Evolutionary conservation across 2,329 filamentous ascomycete genomes (phyloP).

Genomic region (Pseudogymnoascus sp.): DNA sequence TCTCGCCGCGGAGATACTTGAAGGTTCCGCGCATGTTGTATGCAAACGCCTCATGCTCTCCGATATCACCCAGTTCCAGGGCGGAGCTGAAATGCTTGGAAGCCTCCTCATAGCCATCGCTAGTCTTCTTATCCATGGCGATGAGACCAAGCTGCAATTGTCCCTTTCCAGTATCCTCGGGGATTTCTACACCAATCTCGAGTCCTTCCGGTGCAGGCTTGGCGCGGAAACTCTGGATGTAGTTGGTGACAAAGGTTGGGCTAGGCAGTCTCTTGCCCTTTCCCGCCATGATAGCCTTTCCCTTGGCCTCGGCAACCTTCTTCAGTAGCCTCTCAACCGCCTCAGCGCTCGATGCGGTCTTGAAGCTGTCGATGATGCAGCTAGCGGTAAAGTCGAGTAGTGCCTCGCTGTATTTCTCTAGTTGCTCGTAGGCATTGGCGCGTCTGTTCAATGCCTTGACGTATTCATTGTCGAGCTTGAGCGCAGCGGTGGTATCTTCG

Average conservation of each 20-base stretch:
- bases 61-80: constrained; percentile 72
- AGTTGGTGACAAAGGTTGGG: constrained; percentile 95
- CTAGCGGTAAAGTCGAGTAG: constrained; percentile 96
- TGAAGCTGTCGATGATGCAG: constrained; percentile 97
- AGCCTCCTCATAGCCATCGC: constrained; percentile 86
- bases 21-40: constrained; percentile 97
- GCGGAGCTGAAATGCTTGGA: constrained; percentile 80
- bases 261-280: constrained; percentile 84
- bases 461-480: constrained; percentile 90
- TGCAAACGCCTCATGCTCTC: constrained; percentile 77
- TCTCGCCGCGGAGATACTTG: constrained; percentile 84
- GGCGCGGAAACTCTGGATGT: constrained; percentile 93
- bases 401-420: constrained; percentile 84
- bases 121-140: constrained; percentile 77
- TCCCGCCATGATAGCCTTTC: constrained; percentile 73
- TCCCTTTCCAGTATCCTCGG: constrained; percentile 71
- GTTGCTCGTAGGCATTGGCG: constrained; percentile 92
- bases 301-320: constrained; percentile 93
- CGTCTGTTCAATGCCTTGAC: constrained; percentile 96
- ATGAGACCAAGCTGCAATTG: constrained; percentile 78
- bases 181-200: constrained; percentile 71
- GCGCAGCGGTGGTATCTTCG: constrained; percentile 90
- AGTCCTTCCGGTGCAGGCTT: constrained; percentile 73
- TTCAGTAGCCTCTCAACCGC: constrained; percentile 90
- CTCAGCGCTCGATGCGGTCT: constrained; percentile 80